Evolutionary conservation across 2,329 filamentous ascomycete species (phyloP), one percentile per base, ranked within the genome.

Genomic region (Ceratocystis albifundus): DNA sequence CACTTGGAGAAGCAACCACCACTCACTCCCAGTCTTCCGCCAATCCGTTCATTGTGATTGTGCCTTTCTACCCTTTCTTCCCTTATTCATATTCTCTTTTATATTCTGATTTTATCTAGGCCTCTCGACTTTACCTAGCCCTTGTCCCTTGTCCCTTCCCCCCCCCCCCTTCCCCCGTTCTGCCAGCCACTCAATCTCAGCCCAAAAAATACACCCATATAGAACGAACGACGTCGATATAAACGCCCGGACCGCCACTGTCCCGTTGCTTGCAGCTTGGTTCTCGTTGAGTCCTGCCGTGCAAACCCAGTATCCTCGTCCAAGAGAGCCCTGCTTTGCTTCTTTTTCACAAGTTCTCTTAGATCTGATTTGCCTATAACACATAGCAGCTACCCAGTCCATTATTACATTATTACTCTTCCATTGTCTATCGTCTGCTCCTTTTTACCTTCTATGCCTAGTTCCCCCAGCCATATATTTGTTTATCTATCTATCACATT

Each of bases 1-100:
- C 48, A 25, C 48, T 50, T 50, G 1, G 48, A 50, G 6, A 50
- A 50, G 22, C 48, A 50, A 12, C n/a, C 48, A 12, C n/a, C 48
- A 25, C 20, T 10, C 48, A 20, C 36, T 15, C 36, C 1, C 36
- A 41, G 36, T 41, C 36, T 41, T 41, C 36, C 36, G 3, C 36
- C 36, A 41, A 15, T 41, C 10, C 36, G 15, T 41, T 41, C 12
- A 15, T 12, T 41, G 36, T 41, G 36, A 15, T 12, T 41, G 36
- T 41, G 36, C 36, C 8, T 15, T 41, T 41, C 48, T 53, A n/a
- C 20, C 20, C 17, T 53, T 15, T 46, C 17, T 46, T 30, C 15
- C 28, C 36, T 12, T 63, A 4, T 62, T 66, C 28, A 59, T 62
- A n/a, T 44, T 17, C 57, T 20, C 36, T 61, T n/a, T 36, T 36